Base-by-base conservation (phyloP, 2,329 filamentous ascomycete genomes). In the Verticillium klebahnii region DNA sequence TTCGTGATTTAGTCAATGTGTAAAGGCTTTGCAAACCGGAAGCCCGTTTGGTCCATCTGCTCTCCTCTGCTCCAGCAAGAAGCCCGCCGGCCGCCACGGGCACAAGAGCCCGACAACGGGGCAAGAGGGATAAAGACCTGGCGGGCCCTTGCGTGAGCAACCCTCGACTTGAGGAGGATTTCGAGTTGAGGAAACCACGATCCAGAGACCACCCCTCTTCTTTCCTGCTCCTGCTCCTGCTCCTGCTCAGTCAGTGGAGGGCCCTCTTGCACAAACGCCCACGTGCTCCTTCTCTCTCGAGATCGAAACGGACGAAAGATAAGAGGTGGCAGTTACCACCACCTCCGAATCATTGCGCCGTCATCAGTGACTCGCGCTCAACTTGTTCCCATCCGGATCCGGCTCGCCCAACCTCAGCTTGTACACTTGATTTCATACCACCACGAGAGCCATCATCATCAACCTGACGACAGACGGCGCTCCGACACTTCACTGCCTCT, bases 1-100 rank as follows among this genome's bases (percentile, higher is more conserved):
- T 59, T 32, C 34, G 45, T 59, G 58, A 54, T 59, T 54, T 59
- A 19, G 25, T 54, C 31, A 54, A 59, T 59, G 40, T 54, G 58
- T 58, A 58, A 58, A 50, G 57, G 40, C 37, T 31, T 50, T 50
- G 45, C 45, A n/a, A 50, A 50, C 45, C 45, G 45, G 45, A 45
- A 50, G 45, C 45, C 45, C 45, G 45, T 50, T 7, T 23, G n/a
- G 9, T 50, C 45, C 45, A 50, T 50, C 11, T 23, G 45, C 8
- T 50, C 19, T 3, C 12, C 29, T 36, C 34, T 36, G 8, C 9
- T 36, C 34, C 45, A 50, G n/a, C 45, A 25, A 23, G n/a, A 23
- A 50, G 45, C 45, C 45, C 45, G 45, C 19, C 45, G 45, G 45
- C 45, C 5, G 45, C 45, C 45, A 50, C 45, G 45, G 45, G n/a